A percentile compares a stretch with the other conserved stretches of the same genome.
These are phyloP conservation scores for Lagenidium giganteum DNA, from an alignment of 352 stramenopile genomes.

Conservation along the genomic window DNA sequence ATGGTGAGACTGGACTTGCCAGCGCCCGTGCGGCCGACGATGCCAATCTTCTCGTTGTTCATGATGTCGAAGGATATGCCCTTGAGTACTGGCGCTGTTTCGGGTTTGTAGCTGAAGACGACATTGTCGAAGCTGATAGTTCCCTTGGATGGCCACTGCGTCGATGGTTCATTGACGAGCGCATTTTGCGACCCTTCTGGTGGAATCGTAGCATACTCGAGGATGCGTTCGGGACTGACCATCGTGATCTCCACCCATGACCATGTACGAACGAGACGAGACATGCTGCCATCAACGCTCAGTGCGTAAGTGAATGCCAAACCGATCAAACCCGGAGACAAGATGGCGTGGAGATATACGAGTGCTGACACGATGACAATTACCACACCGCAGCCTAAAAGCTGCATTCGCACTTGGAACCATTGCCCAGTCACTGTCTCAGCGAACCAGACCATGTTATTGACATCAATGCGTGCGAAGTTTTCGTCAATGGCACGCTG, in stretches of 20 bases:
- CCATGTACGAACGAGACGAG: conserved; percentile 39
- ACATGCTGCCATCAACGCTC: conserved; percentile 71
- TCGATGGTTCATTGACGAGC: conserved; percentile 15
- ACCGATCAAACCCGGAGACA: conserved; percentile 62
- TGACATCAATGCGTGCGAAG: conserved; percentile 20
- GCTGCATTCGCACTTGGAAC: conserved; percentile 40
- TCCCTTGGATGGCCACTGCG: conserved; percentile 67
- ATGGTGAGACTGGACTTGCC: conserved; percentile 81
- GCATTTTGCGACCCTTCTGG: conserved; percentile 12
- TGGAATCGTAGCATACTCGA: conserved; percentile 32
- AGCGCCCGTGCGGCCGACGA: conserved; percentile 74
- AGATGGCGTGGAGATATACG: conserved; percentile 20
- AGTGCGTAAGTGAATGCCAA: conserved; percentile 86
- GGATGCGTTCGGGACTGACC: conserved; percentile 38
- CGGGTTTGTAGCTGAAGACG: conserved; percentile 65
- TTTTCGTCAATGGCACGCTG: conserved; percentile 16
- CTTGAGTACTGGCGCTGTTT: conserved; percentile 28
- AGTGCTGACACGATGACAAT: conserved; percentile 27
- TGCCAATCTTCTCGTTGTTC: conserved; percentile 37
- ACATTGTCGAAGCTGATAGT: conserved; percentile 80
- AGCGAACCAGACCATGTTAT: conserved; percentile 21
- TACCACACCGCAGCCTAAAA: conserved; percentile 32
- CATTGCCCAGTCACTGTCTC: conserved; percentile 24
- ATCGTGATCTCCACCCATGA: conserved; percentile 30
- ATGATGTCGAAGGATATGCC: conserved; percentile 39